Percentiles rank a stretch among this genome's conserved stretches.
These are phyloP conservation scores for Cordyceps farinosa DNA, from an alignment of 2,329 filamentous ascomycete species.

Conservation along the genomic window DNA sequence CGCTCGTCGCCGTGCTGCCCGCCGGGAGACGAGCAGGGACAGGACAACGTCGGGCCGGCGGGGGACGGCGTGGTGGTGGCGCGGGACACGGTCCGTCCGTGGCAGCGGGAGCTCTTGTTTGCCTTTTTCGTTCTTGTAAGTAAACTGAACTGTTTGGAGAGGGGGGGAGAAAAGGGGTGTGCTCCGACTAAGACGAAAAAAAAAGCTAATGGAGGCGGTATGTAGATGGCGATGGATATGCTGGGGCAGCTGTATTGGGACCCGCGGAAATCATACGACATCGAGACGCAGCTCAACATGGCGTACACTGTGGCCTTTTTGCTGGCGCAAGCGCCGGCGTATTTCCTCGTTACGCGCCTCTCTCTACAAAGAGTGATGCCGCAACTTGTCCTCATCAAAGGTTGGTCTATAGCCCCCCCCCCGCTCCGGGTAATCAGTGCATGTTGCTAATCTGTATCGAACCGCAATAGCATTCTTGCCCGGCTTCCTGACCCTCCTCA, in stretches of 20 bases:
- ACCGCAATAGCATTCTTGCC: neutral
- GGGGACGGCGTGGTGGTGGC: neutral
- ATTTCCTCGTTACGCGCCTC: neutral
- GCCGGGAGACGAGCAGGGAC: neutral
- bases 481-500: neutral
- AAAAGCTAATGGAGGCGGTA: neutral
- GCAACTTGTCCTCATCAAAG: neutral
- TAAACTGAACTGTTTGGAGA: no score
- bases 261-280: no score
- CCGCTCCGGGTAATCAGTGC: no score
- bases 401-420: neutral
- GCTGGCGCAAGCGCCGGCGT: neutral
- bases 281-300: neutral
- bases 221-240: neutral
- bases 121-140: neutral
- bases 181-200: neutral
- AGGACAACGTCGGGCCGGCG: neutral
- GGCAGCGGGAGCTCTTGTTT: neutral
- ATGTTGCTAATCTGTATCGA: neutral
- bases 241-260: no score
- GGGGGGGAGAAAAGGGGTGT: no score
- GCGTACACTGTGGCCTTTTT: neutral
- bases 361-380: neutral
- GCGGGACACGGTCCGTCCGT: neutral
- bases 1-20: neutral